These are phyloP conservation scores for Sanguinoderma infundibulare DNA, from an alignment of 1,284 basidiomycete species.

Conservation along the genomic window DNA sequence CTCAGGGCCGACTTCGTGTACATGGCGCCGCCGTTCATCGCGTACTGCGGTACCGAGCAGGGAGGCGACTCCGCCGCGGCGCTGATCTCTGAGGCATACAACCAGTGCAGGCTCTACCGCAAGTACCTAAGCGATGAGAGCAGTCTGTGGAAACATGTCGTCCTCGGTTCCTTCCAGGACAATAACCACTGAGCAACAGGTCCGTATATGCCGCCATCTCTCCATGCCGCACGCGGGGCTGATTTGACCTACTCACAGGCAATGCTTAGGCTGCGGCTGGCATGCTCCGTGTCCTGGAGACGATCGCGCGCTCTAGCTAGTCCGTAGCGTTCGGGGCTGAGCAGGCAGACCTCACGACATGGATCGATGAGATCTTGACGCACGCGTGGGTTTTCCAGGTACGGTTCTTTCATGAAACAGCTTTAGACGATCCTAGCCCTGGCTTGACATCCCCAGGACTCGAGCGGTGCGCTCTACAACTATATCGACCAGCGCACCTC, in stretches of 20 bases:
- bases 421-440: neutral
- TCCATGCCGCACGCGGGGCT: neutral
- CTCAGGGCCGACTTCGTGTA: conserved; percentile 63
- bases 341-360: conserved; percentile 51
- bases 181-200: conserved; percentile 59
- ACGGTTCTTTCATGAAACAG: conserved; percentile 1
- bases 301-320: conserved; percentile 52
- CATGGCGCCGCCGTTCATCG: conserved; percentile 82
- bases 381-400: conserved; percentile 56
- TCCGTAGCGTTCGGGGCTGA: conserved; percentile 45
- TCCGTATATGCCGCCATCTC: conserved; percentile 17
- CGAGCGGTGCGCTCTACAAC: conserved; percentile 52
- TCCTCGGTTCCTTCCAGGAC: conserved; percentile 49
- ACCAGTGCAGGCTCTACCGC: conserved; percentile 71
- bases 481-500: conserved; percentile 48
- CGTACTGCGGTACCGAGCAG: conserved; percentile 66
- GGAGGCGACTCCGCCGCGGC: conserved; percentile 44
- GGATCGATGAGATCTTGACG: conserved; percentile 61
- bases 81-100: conserved; percentile 64
- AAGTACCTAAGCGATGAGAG: conserved; percentile 46
- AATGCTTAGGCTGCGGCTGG: conserved; percentile 75
- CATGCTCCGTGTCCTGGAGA: conserved; percentile 64
- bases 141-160: conserved; percentile 61
- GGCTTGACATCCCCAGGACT: conserved; percentile 29
- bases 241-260: conserved; percentile 38